Evolutionary conservation across 768 basidiomycete species (phyloP).

Genomic region (Tricholoma terreum): DNA sequence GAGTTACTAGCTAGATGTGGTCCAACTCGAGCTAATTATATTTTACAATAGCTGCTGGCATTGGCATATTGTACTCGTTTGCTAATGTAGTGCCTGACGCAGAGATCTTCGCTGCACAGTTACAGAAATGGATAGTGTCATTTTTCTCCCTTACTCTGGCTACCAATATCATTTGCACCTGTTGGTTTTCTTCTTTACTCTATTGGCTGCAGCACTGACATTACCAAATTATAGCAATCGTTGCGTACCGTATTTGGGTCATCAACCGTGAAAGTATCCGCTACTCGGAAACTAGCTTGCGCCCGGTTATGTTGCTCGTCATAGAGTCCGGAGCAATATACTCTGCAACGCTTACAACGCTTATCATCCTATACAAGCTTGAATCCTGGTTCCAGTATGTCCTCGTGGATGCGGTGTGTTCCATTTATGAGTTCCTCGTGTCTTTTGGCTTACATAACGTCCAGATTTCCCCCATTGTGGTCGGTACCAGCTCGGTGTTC

Average conservation of each 20-base stretch:
- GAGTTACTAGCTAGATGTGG: neutral
- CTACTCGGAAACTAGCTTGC: slow-evolving; percentile 22
- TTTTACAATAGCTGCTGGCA: slow-evolving; percentile 19
- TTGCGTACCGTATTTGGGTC: slow-evolving; percentile 33
- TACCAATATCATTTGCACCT: slow-evolving; percentile 36
- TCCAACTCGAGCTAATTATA: neutral
- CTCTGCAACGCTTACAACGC: slow-evolving; percentile 28
- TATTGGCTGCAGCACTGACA: neutral
- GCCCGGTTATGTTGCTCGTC: slow-evolving; percentile 32
- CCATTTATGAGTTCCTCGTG: neutral
- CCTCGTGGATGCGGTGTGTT: slow-evolving; percentile 33
- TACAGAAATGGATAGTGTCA: slow-evolving; percentile 36
- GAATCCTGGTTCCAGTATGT: slow-evolving; percentile 36
- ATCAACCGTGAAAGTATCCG: slow-evolving; percentile 24
- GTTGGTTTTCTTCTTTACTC: slow-evolving; percentile 13
- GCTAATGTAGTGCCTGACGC: slow-evolving; percentile 24
- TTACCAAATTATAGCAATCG: slow-evolving; percentile 18
- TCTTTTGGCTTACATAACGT: neutral
- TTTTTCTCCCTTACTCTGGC: slow-evolving; percentile 37
- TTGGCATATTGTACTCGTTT: slow-evolving; percentile 31
- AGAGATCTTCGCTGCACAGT: slow-evolving; percentile 29
- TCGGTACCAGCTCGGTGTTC: neutral
- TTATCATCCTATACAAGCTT: slow-evolving; percentile 31
- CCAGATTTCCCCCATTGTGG: slow-evolving; percentile 6
- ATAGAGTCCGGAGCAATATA: slow-evolving; percentile 38